Evolutionary conservation across 192 early-diverging fungal species (phyloP).

Genomic region (Gamsiella multidivaricata): DNA sequence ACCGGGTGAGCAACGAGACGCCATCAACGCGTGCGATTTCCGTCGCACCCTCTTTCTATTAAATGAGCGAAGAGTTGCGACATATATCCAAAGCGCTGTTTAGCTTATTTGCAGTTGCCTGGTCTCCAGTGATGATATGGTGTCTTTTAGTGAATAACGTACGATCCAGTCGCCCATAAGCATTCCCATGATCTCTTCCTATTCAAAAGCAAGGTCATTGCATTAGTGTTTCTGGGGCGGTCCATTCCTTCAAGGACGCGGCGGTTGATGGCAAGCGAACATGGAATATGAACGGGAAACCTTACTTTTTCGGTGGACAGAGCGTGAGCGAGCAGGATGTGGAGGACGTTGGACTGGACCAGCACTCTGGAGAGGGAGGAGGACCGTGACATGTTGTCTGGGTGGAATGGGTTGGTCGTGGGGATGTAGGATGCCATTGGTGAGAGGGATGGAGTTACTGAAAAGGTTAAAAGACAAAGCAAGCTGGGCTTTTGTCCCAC

Average conservation of each 20-base stretch:
- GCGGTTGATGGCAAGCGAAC: no score
- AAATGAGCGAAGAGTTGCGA: no score
- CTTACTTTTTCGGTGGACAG: slow-evolving; percentile 64
- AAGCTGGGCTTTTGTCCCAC: no score
- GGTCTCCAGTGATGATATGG: neutral
- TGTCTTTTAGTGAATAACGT: slow-evolving; percentile 2
- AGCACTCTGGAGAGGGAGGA: slow-evolving; percentile 48
- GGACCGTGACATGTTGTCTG: slow-evolving; percentile 50
- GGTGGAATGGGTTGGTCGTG: slow-evolving; percentile 43
- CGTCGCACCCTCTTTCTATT: slow-evolving; percentile 32
- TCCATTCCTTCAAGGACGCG: no score
- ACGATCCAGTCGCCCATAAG: slow-evolving; percentile 66
- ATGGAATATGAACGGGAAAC: neutral
- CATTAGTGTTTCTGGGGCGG: neutral
- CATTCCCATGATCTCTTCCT: slow-evolving; percentile 69
- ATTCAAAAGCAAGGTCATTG: neutral
- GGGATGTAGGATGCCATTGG: slow-evolving; percentile 14
- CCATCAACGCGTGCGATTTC: slow-evolving; percentile 55
- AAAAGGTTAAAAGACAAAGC: no score
- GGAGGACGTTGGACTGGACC: slow-evolving; percentile 56
- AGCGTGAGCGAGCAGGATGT: slow-evolving; percentile 59
- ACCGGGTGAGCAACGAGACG: slow-evolving; percentile 57
- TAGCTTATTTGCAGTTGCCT: neutral
- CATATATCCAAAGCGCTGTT: neutral
- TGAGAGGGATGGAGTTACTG: no score